Evolutionary conservation across 176 grass and related monocot genomes (phyloP), one percentile per base, ranked within the genome.

Genomic region (Aegilops sharonensis): DNA sequence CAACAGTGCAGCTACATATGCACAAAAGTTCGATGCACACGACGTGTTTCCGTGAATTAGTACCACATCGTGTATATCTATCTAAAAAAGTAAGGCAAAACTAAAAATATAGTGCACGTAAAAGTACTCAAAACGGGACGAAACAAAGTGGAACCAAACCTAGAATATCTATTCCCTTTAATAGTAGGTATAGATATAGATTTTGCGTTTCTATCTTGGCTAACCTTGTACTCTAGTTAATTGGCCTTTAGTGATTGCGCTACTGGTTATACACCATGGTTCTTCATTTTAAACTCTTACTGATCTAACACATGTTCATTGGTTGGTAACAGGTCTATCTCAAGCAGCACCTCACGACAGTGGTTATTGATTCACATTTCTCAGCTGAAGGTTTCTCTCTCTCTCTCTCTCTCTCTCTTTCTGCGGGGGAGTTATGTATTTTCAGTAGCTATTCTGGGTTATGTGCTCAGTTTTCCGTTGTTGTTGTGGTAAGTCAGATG

Each of bases 351-450:
- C 87, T 99, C 78, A 94, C 86, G 17, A 78, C 84, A 71, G 92
- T 97, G 59, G 87, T 96, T 71, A 89, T 99, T 63, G 94, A 99
- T 93, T 94, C 94, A 70, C 87, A 97, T 89, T 99, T 99, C 89
- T 91, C 90, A 80, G 34, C 84, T 84, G 89, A 99, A 96, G 97
- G 97, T 99, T 36, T 1, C 54, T 21, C 54, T 3, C 54, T 56
- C 17, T 18, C 52, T 56, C 52, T 56, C 52, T 54, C 50, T 54
- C 47, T 50, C 48, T 52, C 47, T 48, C 47, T 48, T 9, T 43
- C 42, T 15, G 52, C 18, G 56, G 18, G 18, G 56, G 56, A 59
- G 18, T 20, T 84, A 42, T 63, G n/a, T 57, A 50, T 71, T 84
- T 40, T 59, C 56, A 21, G 35, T 39, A 37, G 20, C 48, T 68